Base-by-base conservation (phyloP, 306 rosid genomes). In the Glycine latifolia region DNA sequence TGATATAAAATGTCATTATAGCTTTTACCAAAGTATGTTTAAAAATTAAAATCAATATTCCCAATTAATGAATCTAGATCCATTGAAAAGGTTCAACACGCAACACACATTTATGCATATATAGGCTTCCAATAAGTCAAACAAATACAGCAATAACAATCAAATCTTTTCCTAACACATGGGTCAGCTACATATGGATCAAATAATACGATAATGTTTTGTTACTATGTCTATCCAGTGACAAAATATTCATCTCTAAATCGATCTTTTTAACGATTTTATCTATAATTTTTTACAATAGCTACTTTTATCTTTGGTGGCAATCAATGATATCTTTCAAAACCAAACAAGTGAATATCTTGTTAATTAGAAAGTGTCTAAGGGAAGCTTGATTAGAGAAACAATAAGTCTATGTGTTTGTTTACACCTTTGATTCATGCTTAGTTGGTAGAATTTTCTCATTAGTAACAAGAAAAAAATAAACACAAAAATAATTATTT, bases 1-100 rank as follows among this genome's bases (percentile, higher is more conserved):
- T 53, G 76, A 63, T 53, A 59, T 17, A 15, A 82, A 62, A n/a
- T 71, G 79, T 11, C 39, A 71, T 11, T 63, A 12, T 46, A 11
- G 55, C 63, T 43, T 83, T 60, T 71, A 59, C 55, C 20, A 78
- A 71, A 71, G 62, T 16, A 56, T 7, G 15, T n/a, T 46, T 83
- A 73, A 78, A 78, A 83, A n/a, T 46, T 83, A 73, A 78, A 78
- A 83, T 83, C 82, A 62, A 33, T 53, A 7, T 43, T 8, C 8
- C 31, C 47, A 8, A 43, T 1, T 26, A 26, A 43, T 43, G 47
- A 3, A 26, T 26, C 31, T 26, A 26, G 31, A 26, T 26, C 1
- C 31, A 26, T 26, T 26, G 31, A 26, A 26, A 26, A 26, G 31
- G 31, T 26, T 26, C 1, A 0, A 26, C 31, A 26, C 31, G 31